phyloP scores from a whole-genome alignment of 306 rosid species.

The Adenanthera pavonina region DNA sequence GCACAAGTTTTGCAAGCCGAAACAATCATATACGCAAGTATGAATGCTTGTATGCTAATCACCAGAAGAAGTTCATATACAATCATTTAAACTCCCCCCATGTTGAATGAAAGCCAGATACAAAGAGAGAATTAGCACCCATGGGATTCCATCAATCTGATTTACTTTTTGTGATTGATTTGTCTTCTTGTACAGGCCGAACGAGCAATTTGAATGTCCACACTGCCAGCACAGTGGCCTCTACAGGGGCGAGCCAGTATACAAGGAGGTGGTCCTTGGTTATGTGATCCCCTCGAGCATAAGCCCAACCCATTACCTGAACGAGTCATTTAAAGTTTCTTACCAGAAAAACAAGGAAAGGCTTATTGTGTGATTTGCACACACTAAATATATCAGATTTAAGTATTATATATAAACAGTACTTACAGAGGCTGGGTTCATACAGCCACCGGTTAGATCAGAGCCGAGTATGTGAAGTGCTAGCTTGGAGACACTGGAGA shows the following conservation, averaged over 20 bases:
- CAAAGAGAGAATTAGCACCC: background rate
- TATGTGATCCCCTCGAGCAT: slow-evolving; percentile 84
- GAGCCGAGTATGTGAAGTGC: slow-evolving; percentile 85
- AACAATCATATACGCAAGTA: background rate
- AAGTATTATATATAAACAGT: slow-evolving; percentile 1
- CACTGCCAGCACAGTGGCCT: slow-evolving; percentile 80
- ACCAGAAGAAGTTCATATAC: slow-evolving; percentile 5
- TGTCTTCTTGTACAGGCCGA: slow-evolving; percentile 51
- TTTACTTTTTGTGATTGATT: slow-evolving; percentile 59
- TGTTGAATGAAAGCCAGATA: slow-evolving; percentile 1
- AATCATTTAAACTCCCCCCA: slow-evolving; percentile 27
- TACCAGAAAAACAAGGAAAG: slow-evolving; percentile 5
- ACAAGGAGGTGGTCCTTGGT: slow-evolving; percentile 88
- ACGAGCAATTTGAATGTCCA: slow-evolving; percentile 71
- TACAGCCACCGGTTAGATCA: slow-evolving; percentile 90
- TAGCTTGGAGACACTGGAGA: slow-evolving; percentile 83
- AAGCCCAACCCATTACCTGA: slow-evolving; percentile 98
- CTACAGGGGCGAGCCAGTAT: slow-evolving; percentile 93
- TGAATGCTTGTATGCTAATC: background rate
- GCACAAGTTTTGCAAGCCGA: too few relatives aligned
- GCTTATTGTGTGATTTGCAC: slow-evolving; percentile 9
- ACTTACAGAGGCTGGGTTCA: slow-evolving; percentile 96
- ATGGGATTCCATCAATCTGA: slow-evolving; percentile 55
- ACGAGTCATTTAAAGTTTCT: slow-evolving; percentile 14
- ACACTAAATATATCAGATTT: background rate